A percentile compares a stretch with the other conserved stretches of the same genome.
Conservation (phyloP, 148 eudicot genomes). For the Silene uniflora region DNA sequence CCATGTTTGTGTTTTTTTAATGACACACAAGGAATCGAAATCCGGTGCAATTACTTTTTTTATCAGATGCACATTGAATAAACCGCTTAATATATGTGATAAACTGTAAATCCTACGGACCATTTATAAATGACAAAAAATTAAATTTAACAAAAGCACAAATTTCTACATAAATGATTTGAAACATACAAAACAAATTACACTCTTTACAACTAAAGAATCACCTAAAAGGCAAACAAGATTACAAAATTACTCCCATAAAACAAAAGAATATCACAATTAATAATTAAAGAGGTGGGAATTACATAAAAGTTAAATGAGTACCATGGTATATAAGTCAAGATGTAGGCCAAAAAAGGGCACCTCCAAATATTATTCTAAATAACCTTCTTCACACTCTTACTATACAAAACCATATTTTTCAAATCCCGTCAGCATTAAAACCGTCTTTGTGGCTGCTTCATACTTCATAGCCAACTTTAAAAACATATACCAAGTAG, state of each 20-base stretch:
- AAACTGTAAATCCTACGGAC: too few species aligned
- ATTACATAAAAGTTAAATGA: not conserved
- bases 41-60: too few species aligned
- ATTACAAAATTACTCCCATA: not conserved
- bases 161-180: too few species aligned
- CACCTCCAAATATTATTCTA: not conserved
- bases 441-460: too few species aligned
- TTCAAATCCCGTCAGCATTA: too few species aligned
- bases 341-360: constrained; percentile 6
- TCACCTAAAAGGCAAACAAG: not conserved
- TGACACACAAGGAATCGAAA: too few species aligned
- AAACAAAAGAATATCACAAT: not conserved
- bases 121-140: too few species aligned
- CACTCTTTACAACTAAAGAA: not conserved
- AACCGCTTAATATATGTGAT: too few species aligned
- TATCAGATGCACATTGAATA: too few species aligned
- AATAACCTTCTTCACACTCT: not conserved
- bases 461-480: not conserved
- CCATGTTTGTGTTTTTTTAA: too few species aligned
- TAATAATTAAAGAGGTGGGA: too few species aligned
- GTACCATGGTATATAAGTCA: not conserved
- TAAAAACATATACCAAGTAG: constrained; percentile 23
- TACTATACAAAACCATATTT: constrained; percentile 2
- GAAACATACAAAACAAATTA: not conserved
- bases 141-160: too few species aligned